Evolutionary conservation across 441 rosid species (phyloP).

Genomic region (Populus trichocarpa): DNA sequence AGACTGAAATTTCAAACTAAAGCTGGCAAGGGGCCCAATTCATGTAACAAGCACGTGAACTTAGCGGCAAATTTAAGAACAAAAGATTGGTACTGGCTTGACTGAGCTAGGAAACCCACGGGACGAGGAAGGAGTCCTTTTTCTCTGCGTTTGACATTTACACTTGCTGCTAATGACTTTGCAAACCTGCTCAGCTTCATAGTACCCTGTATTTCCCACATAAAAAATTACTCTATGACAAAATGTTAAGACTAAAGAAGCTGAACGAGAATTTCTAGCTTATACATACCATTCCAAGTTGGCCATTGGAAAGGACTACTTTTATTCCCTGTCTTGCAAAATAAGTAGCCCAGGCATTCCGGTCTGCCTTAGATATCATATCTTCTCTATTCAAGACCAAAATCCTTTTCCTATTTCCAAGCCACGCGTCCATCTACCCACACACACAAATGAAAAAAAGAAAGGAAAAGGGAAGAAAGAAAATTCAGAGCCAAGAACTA

Average conservation of each 20-base stretch:
- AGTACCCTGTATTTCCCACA: constrained; percentile 54
- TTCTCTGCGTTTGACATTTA: constrained; percentile 72
- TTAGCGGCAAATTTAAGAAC: neutral
- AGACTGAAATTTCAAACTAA: neutral
- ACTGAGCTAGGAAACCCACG: constrained; percentile 36
- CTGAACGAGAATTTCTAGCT: neutral
- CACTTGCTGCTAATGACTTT: constrained; percentile 62
- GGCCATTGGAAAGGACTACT: constrained; percentile 72
- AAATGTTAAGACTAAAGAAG: constrained; percentile 1
- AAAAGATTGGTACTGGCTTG: neutral
- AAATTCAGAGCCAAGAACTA: neutral
- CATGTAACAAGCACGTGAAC: neutral
- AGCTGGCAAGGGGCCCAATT: neutral
- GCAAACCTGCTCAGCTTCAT: constrained; percentile 79
- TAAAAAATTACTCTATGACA: constrained; percentile 10
- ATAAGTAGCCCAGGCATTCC: constrained; percentile 92
- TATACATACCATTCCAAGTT: constrained; percentile 67
- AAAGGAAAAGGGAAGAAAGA: neutral
- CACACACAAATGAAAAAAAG: neutral
- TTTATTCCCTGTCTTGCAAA: constrained; percentile 74
- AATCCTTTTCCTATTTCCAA: constrained; percentile 86
- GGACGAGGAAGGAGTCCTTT: constrained; percentile 89
- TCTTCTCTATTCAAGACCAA: constrained; percentile 93
- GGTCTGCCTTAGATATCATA: constrained; percentile 80
- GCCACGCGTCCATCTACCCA: constrained; percentile 86